Evolutionary conservation across 306 rosid genomes (phyloP), one percentile per base, ranked within the genome.

Genomic region (Trifolium fragiferum): DNA sequence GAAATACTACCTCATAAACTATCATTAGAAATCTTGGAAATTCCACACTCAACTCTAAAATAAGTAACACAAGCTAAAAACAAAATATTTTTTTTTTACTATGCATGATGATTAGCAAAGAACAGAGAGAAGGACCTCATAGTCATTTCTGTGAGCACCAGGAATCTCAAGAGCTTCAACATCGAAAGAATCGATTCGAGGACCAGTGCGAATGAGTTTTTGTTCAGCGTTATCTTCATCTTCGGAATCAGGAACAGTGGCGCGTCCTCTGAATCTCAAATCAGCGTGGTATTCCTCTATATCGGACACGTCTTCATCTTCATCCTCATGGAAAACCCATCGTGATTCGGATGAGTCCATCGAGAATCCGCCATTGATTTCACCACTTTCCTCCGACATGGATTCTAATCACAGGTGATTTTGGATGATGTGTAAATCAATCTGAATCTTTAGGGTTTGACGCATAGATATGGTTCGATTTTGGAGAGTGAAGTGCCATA

Each of bases 131-230:
- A 49, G 14, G 10, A 92, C 93, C 92, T 95, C 97, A 35, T 86
- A 89, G 40, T 92, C 92, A 77, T 68, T 82, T 77, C 93, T 82
- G 6, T 40, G 88, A 53, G 92, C 93, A 51, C 96, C 93, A 9
- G 98, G 98, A 71, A 95, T 88, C 61, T 95, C 99, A 32, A 95
- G 98, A 60, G 99, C 99, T 73, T 95, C 99, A 12, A 92, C 99
- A 73, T 95, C 99, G 73, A 95, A 95, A 8, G 99, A 95, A 81
- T 95, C 98, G 27, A 92, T 81, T 51, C 97, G 89, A 4, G 99
- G 99, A 33, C 98, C 99, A 62, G 99, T 95, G 16, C 99, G 93
- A 80, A 95, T 81, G 77, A 95, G 80, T 69, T 87, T 86, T 78
- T 95, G 99, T 75, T 89, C 97, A 1, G 86, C 93, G 79, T 72